phyloP scores from a whole-genome alignment of 441 rosid species.

The Gossypium davidsonii region DNA sequence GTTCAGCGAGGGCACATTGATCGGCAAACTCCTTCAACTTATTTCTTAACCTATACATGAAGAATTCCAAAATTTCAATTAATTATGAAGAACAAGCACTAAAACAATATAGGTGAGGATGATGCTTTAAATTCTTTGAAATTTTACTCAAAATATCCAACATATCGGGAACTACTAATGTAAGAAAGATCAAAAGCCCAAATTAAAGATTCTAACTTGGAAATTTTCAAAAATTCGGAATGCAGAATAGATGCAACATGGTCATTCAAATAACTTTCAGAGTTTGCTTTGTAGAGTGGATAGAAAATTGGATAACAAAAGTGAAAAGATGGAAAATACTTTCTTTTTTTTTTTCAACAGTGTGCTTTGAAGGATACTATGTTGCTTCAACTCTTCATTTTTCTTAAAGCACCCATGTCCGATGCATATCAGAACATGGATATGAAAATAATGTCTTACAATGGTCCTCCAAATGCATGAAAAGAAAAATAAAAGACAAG shows the following conservation, averaged over 20 bases:
- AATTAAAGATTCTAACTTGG: not conserved
- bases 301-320: not conserved
- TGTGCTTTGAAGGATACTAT: not conserved
- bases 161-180: not conserved
- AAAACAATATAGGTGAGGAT: not conserved
- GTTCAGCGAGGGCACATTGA: constrained; percentile 74
- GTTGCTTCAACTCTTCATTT: too few relatives aligned
- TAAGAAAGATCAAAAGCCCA: not conserved
- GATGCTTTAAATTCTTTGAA: not conserved
- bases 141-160: not conserved
- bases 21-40: constrained; percentile 70
- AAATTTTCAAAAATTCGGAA: not conserved
- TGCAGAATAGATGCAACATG: not conserved
- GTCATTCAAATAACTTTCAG: not conserved
- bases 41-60: constrained; percentile 54
- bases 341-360: not conserved
- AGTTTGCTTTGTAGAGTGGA: not conserved
- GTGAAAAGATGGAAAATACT: not conserved
- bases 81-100: not conserved
- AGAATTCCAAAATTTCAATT: constrained; percentile 16
- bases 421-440: too few relatives aligned
- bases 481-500: too few relatives aligned
- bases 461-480: too few relatives aligned
- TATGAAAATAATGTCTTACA: too few relatives aligned
- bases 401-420: too few relatives aligned